Conservation (phyloP, 129 eudicot species). For the Silybum marianum region DNA sequence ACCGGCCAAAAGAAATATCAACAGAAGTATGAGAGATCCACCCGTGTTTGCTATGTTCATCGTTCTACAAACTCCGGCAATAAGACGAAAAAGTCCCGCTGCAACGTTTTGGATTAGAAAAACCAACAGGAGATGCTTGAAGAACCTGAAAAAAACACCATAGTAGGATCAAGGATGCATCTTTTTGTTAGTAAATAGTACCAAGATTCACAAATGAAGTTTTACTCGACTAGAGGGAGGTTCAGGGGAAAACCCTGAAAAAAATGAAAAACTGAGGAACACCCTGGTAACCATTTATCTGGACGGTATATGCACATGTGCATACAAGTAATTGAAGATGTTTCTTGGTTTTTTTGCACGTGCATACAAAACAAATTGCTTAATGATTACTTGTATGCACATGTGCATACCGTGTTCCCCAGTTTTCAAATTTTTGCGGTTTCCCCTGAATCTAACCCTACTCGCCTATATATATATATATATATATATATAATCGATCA, state of each 20-base stretch:
- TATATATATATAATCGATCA: not conserved
- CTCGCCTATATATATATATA: not conserved
- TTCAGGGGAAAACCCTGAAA: not conserved
- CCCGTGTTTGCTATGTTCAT: slow-evolving; percentile 70
- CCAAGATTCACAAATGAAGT: not conserved
- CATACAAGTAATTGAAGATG: not conserved
- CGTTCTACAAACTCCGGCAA: slow-evolving; percentile 75
- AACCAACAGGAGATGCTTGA: slow-evolving; percentile 65
- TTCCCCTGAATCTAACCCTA: too few relatives aligned
- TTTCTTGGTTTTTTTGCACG: too few relatives aligned
- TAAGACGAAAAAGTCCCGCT: slow-evolving; percentile 63
- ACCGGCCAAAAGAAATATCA: slow-evolving; percentile 76
- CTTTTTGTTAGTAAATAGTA: not conserved
- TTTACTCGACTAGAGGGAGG: not conserved
- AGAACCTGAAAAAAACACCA: slow-evolving; percentile 58
- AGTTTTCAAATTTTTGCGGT: too few relatives aligned
- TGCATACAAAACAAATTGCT: too few relatives aligned
- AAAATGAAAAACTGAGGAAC: not conserved
- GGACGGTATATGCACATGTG: not conserved
- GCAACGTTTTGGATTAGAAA: slow-evolving; percentile 81
- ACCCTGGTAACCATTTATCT: not conserved
- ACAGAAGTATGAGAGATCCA: slow-evolving; percentile 61
- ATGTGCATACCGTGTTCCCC: too few relatives aligned
- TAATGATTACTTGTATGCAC: too few relatives aligned
- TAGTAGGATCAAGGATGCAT: not conserved